Evolutionary conservation across 768 basidiomycete genomes (phyloP).

Genomic region (Phaeotremella skinneri): DNA sequence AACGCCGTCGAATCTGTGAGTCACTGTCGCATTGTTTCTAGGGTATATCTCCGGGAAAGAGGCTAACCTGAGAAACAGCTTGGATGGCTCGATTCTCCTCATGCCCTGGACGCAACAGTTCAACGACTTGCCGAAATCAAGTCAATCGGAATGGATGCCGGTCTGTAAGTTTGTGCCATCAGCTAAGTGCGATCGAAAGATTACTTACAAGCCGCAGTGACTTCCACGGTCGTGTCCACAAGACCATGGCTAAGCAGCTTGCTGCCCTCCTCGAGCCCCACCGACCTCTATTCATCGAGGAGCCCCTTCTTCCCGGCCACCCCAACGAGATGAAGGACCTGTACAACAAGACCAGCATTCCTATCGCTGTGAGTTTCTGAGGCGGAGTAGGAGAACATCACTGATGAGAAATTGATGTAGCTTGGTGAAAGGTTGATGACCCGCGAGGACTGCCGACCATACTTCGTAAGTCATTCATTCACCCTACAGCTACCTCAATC

Average conservation of each 20-base stretch:
- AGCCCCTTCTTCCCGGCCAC: constrained; percentile 47
- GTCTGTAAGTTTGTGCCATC: constrained; percentile 33
- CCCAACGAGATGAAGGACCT: constrained; percentile 46
- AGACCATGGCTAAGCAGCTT: constrained; percentile 49
- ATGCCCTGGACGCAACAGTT: constrained; percentile 46
- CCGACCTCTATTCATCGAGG: constrained; percentile 50
- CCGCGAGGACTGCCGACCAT: constrained; percentile 45
- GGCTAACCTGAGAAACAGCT: constrained; percentile 9
- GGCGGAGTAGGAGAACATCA: background rate
- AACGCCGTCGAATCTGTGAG: constrained; percentile 55
- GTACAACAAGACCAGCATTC: constrained; percentile 46
- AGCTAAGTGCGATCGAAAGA: background rate
- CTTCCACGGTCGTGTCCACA: constrained; percentile 51
- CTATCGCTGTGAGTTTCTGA: constrained; percentile 38
- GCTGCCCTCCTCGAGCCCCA: constrained; percentile 46
- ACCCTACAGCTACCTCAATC: background rate
- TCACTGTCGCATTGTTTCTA: background rate
- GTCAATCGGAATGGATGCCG: constrained; percentile 46
- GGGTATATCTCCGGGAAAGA: background rate
- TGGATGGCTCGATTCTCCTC: constrained; percentile 49
- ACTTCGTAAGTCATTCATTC: constrained; percentile 26
- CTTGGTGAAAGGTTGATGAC: constrained; percentile 48
- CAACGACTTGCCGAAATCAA: constrained; percentile 46
- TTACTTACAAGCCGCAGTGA: constrained; percentile 29
- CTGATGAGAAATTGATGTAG: constrained; percentile 5